Evolutionary conservation across 148 eudicot genomes (phyloP).

Genomic region (Silene latifolia): DNA sequence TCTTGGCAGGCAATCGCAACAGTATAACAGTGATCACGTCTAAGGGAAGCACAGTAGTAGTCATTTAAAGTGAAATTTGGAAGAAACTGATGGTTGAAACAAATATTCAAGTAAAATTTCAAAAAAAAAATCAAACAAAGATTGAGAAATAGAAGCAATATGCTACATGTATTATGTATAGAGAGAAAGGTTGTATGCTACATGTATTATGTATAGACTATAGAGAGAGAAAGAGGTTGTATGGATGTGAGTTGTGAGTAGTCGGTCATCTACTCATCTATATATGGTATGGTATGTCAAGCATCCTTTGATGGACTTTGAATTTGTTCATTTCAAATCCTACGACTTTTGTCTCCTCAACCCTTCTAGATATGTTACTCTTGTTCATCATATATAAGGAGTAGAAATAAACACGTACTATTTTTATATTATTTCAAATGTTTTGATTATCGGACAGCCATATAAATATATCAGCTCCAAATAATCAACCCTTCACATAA

Average conservation of each 20-base stretch:
- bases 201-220: too few relatives aligned
- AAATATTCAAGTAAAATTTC: neutral
- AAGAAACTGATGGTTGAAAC: too few relatives aligned
- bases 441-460: too few relatives aligned
- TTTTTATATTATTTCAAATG: too few relatives aligned
- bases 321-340: neutral
- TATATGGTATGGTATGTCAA: neutral
- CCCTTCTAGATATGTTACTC: too few relatives aligned
- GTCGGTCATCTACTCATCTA: neutral
- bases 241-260: neutral
- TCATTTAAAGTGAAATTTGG: neutral
- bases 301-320: slow-evolving; percentile 3
- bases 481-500: too few relatives aligned
- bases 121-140: neutral
- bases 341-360: too few relatives aligned
- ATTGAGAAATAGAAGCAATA: neutral
- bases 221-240: too few relatives aligned
- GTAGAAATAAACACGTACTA: too few relatives aligned
- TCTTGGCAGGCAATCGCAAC: slow-evolving; percentile 16
- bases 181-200: neutral
- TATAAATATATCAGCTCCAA: too few relatives aligned
- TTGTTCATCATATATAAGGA: too few relatives aligned
- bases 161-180: neutral
- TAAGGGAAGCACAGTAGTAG: neutral
- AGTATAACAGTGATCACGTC: slow-evolving; percentile 18